A percentile compares a stretch with the other conserved stretches of the same genome.
Evolutionary conservation across 495 filamentous ascomycete genomes (phyloP).

Genomic region (Penicillium robsamsonii): DNA sequence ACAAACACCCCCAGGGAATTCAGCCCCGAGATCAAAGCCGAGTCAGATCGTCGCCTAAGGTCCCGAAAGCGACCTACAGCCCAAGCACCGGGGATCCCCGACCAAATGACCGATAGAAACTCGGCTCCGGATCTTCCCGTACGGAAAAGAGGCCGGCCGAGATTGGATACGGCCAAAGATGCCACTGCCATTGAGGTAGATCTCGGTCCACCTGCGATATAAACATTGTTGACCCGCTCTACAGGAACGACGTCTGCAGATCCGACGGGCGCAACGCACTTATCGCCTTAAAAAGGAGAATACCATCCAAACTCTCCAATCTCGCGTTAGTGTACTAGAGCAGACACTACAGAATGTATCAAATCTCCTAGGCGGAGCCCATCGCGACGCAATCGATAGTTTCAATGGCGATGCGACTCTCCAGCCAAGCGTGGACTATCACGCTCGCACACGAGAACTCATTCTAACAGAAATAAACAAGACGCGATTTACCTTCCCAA

Average conservation of each 20-base stretch:
- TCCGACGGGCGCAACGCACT: constrained; percentile 80
- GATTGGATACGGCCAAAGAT: constrained; percentile 23
- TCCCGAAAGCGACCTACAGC: constrained; percentile 1
- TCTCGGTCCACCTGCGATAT: not conserved
- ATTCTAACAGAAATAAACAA: constrained; percentile 22
- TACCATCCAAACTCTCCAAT: constrained; percentile 68
- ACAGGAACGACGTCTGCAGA: constrained; percentile 70
- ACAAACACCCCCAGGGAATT: not conserved
- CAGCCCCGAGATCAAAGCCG: constrained; percentile 1
- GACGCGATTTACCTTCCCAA: not conserved
- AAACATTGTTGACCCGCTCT: constrained; percentile 1
- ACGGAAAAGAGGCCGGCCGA: constrained; percentile 31
- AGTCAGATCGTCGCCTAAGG: constrained; percentile 14
- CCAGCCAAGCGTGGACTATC: not conserved
- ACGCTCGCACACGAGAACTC: constrained; percentile 18
- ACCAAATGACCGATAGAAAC: constrained; percentile 1
- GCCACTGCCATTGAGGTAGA: constrained; percentile 28
- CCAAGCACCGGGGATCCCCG: constrained; percentile 17
- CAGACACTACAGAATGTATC: constrained; percentile 68
- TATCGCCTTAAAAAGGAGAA: constrained; percentile 84
- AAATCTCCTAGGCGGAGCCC: constrained; percentile 49
- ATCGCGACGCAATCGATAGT: not conserved
- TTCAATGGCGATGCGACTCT: not conserved
- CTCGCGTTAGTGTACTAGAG: constrained; percentile 65
- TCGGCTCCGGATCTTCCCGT: constrained; percentile 16